phyloP scores from a whole-genome alignment of 2,329 filamentous ascomycete genomes.

The Arthrinium phaeospermum region DNA sequence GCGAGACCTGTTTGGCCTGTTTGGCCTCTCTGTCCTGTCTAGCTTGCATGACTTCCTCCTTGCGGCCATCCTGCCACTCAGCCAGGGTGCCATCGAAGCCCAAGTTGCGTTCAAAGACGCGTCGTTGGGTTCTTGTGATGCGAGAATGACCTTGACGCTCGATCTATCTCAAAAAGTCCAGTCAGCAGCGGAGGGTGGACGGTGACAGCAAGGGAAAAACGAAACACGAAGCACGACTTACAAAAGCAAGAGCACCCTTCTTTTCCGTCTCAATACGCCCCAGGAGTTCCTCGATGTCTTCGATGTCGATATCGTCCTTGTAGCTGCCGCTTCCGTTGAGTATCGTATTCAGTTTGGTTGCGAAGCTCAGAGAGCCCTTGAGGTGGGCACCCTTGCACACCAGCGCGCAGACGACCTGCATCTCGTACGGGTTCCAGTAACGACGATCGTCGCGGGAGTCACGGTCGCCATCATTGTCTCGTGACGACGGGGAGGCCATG shows the following conservation, averaged over 20 bases:
- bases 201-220: background rate
- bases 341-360: constrained; percentile 37
- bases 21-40: constrained; percentile 18
- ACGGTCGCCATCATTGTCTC: background rate
- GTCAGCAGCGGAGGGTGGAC: background rate
- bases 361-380: constrained; percentile 28
- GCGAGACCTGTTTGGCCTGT: background rate
- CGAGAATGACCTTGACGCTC: constrained; percentile 29
- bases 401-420: constrained; percentile 37
- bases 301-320: constrained; percentile 29
- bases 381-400: constrained; percentile 33
- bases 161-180: background rate
- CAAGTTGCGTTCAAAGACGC: constrained; percentile 33
- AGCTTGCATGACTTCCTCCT: constrained; percentile 24
- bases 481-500: background rate
- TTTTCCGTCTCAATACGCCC: constrained; percentile 29
- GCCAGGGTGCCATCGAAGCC: constrained; percentile 31
- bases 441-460: background rate
- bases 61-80: constrained; percentile 32
- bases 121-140: constrained; percentile 36
- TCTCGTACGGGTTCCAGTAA: constrained; percentile 33
- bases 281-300: constrained; percentile 37
- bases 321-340: constrained; percentile 29
- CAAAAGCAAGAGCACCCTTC: constrained; percentile 33
- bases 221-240: constrained; percentile 24